Evolutionary conservation across 1,284 basidiomycete species (phyloP).

Genomic region (Ceratobasidium sp.): DNA sequence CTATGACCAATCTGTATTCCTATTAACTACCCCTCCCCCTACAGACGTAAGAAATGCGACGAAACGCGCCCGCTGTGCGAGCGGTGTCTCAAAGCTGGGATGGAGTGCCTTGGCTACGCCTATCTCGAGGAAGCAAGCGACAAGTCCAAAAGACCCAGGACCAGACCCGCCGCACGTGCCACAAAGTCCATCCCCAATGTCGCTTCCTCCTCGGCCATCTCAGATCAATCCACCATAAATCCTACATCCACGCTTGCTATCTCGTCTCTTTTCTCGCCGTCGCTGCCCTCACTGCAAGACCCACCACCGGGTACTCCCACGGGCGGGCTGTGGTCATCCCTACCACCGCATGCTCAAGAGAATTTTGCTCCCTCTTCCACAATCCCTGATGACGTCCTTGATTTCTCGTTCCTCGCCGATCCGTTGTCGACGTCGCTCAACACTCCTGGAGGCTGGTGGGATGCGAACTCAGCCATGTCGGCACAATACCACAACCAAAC

Average conservation of each 20-base stretch:
- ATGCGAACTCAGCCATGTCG: background rate
- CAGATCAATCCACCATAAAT: background rate
- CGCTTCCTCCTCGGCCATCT: background rate
- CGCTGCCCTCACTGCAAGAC: background rate
- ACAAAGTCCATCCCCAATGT: background rate
- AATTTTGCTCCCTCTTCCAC: background rate
- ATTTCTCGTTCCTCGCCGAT: constrained; percentile 33
- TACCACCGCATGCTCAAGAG: background rate
- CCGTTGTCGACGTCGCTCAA: background rate
- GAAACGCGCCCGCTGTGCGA: constrained; percentile 31
- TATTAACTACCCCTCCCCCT: background rate
- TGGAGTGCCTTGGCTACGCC: constrained; percentile 36
- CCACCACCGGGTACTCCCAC: background rate
- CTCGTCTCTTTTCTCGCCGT: background rate
- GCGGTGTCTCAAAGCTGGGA: constrained; percentile 15
- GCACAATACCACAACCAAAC: background rate
- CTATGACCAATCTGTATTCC: background rate
- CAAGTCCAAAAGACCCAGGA: background rate
- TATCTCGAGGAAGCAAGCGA: background rate
- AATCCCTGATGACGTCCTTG: background rate
- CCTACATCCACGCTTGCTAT: background rate
- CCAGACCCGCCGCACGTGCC: constrained; percentile 1
- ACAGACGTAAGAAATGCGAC: constrained; percentile 38
- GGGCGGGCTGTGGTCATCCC: background rate
- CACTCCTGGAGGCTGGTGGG: constrained; percentile 23